Conservation (phyloP, 2,329 filamentous ascomycete genomes). For the Trichoderma sp. region DNA sequence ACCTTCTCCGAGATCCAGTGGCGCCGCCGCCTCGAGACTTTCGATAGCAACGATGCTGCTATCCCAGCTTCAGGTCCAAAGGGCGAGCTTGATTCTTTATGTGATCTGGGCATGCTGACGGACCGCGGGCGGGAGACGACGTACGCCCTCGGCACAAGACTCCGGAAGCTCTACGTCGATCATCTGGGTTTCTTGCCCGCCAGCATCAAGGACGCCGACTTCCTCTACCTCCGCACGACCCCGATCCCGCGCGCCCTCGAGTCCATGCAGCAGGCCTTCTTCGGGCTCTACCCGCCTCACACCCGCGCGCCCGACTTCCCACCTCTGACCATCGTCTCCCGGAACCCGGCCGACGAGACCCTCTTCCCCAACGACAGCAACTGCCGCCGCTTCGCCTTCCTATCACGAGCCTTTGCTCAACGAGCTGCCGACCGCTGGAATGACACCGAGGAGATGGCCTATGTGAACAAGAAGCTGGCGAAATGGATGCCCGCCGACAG, state of each 20-base stretch:
- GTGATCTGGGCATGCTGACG: constrained; percentile 74
- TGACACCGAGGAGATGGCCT: constrained; percentile 73
- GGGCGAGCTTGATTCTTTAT: constrained; percentile 75
- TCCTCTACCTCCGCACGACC: constrained; percentile 71
- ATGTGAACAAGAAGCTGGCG: constrained; percentile 72
- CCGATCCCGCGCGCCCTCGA: constrained; percentile 74
- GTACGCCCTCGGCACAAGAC: constrained; percentile 62
- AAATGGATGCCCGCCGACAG: constrained; percentile 79
- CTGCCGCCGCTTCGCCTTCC: constrained; percentile 69
- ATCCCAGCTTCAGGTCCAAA: constrained; percentile 64
- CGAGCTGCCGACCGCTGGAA: constrained; percentile 74
- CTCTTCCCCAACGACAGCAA: constrained; percentile 75
- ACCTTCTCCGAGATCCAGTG: constrained; percentile 52
- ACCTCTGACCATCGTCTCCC: constrained; percentile 63
- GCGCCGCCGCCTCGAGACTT: constrained; percentile 78
- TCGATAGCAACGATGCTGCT: constrained; percentile 64
- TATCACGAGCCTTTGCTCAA: constrained; percentile 69
- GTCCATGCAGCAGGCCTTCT: constrained; percentile 72
- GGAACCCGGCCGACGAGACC: constrained; percentile 68
- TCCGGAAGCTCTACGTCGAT: constrained; percentile 72
- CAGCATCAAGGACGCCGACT: constrained; percentile 54
- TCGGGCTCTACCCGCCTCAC: constrained; percentile 67
- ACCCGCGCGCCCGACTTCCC: constrained; percentile 49
- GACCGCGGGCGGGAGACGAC: constrained; percentile 73
- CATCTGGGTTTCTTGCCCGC: constrained; percentile 69